Evolutionary conservation across 2,329 filamentous ascomycete species (phyloP), one percentile per base, ranked within the genome.

Genomic region (Aspergillus versicolor): DNA sequence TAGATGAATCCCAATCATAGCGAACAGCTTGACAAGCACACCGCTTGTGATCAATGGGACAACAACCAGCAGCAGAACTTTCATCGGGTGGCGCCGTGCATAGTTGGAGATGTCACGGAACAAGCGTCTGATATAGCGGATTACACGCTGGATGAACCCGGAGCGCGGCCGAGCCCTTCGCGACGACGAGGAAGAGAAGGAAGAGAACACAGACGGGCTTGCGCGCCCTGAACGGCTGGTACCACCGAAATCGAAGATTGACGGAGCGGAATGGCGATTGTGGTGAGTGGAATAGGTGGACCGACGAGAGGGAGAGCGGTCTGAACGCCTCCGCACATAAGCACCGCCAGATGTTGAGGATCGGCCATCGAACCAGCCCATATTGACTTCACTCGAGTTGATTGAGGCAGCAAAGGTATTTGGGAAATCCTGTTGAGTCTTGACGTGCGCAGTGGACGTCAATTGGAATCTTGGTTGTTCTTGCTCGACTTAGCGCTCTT

Each of bases 31-130:
- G 8, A 87, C 87, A 63, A 97, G 77, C 27, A 90, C 88, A 32
- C 93, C 93, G 51, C 91, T 91, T 1, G 88, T 92, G 67, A 97
- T 79, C 57, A 97, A 82, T 9, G 93, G 93, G 83, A 97, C 86
- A 67, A 97, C 83, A 61, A 96, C 88, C 61, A 92, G 84, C 80
- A 90, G 81, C 79, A 97, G 90, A 47, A 96, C 90, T 77, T 95
- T 95, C 70, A 91, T 77, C 0, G 92, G 93, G 77, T 97, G 88
- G 38, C 86, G 83, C 71, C 90, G 88, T 67, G 90, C 89, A 77
- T 93, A 96, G 72, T 88, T 84, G 72, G 88, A 81, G 8, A 97
- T 85, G 71, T 96, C 88, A 68, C 89, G 88, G 56, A 96, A 78
- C 61, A 96, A 84, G 43, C 88, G 86, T 70, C 88, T 88, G 59